Base-by-base conservation (phyloP, 164 flowering plant species). In the Tetracentron sinense region DNA sequence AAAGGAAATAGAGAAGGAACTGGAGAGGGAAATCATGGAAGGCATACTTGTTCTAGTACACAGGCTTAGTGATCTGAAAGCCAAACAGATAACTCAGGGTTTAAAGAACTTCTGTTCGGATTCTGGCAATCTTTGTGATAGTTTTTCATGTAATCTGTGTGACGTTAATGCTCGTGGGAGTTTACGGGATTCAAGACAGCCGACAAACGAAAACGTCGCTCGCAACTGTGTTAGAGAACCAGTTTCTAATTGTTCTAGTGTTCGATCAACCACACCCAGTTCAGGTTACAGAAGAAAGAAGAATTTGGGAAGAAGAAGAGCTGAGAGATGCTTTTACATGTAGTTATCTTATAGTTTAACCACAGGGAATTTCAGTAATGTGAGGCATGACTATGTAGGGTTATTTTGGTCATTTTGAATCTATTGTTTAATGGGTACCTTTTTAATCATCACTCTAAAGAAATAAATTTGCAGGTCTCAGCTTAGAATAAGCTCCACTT, bases 61-160 rank as follows among this genome's bases (percentile, higher is more conserved):
- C 19, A 49, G 48, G 29, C 61, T 58, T 17, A 58, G 61, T 42
- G 61, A 58, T 58, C 49, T 58, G 1, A 58, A 58, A 8, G 61
- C 61, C 61, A 58, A 42, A 19, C 50, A 58, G n/a, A 58, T 58
- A 25, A 21, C 21, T n/a, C 52, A 49, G 10, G 23, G 22, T 5
- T 49, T 49, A 6, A 21, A 47, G 21, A 17, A 4, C 50, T 47
- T 47, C 50, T 1, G 19, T n/a, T 4, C 19, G 3, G 50, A 47
- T 47, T 21, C 22, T 47, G 14, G 22, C 50, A 3, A n/a, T 17
- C 20, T 3, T 2, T n/a, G 22, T 2, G 22, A 49, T 49, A 5
- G 52, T 49, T 21, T 49, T 49, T 49, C 19, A 0, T 1, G 25
- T 4, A 21, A 49, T 38, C 44, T 38, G 44, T 8, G 14, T 38